Percentiles rank a stretch among this genome's conserved stretches.
These are phyloP conservation scores for Draba incana DNA, from an alignment of 345 rosid species.

Conservation along the genomic window DNA sequence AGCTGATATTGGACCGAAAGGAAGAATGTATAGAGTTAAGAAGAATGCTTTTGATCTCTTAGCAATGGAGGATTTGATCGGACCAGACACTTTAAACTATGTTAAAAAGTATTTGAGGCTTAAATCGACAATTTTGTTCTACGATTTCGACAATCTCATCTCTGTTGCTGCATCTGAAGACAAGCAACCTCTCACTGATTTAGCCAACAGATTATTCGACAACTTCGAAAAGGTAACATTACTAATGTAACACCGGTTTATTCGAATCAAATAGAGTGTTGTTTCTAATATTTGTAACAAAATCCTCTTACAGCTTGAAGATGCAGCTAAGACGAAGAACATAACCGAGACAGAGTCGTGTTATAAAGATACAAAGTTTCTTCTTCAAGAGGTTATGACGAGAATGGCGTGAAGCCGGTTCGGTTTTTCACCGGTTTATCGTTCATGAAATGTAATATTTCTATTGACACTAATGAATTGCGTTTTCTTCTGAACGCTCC, in stretches of 20 bases:
- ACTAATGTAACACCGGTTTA: neutral
- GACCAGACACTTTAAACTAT: constrained; percentile 73
- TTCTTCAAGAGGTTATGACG: constrained; percentile 76
- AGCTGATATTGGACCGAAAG: constrained; percentile 63
- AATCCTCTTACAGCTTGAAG: constrained; percentile 61
- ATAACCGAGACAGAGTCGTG: constrained; percentile 53
- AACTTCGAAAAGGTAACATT: constrained; percentile 66
- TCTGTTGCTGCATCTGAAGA: constrained; percentile 61
- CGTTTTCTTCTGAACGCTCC: no score
- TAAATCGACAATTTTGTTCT: constrained; percentile 75
- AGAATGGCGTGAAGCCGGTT: constrained; percentile 53
- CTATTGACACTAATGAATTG: no score
- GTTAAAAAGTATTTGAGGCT: constrained; percentile 77
- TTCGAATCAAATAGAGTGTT: neutral
- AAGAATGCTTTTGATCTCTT: constrained; percentile 76
- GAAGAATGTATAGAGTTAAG: constrained; percentile 65
- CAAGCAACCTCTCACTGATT: constrained; percentile 68
- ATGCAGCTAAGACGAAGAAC: constrained; percentile 60
- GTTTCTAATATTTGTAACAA: neutral
- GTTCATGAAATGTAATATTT: no score
- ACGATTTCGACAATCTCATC: constrained; percentile 79
- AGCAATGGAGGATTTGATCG: constrained; percentile 86
- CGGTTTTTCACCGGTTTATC: constrained; percentile 3
- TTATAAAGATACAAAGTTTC: constrained; percentile 55
- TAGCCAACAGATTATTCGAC: constrained; percentile 85